Evolutionary conservation across 305 asterid species (phyloP).

Genomic region (Stenogyne calaminthoides): DNA sequence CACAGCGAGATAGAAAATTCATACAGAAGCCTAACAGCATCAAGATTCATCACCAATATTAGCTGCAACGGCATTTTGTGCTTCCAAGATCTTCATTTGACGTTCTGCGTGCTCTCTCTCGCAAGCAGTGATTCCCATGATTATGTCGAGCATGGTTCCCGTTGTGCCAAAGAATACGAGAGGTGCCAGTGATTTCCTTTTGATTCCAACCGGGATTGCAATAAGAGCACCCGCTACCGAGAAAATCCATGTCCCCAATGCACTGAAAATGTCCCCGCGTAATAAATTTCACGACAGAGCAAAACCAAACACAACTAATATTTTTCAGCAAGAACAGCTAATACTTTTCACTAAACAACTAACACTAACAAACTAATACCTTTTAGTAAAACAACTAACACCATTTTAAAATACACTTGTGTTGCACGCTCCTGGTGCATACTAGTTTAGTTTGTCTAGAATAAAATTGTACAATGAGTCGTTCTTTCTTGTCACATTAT

Average conservation of each 20-base stretch:
- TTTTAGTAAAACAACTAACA: too few species aligned
- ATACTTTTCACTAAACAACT: too few species aligned
- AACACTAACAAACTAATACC: too few species aligned
- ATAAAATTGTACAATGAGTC: neutral
- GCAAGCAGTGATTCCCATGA: slow-evolving; percentile 85
- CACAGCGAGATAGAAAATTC: neutral
- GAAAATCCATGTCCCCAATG: slow-evolving; percentile 92
- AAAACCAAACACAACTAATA: neutral
- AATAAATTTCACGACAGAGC: neutral
- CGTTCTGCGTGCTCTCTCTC: slow-evolving; percentile 92
- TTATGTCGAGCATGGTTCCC: slow-evolving; percentile 90
- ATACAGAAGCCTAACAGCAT: neutral
- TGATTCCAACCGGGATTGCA: slow-evolving; percentile 87
- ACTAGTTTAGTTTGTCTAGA: neutral
- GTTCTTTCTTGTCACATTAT: neutral
- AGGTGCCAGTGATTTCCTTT: slow-evolving; percentile 79
- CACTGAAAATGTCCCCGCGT: slow-evolving; percentile 46
- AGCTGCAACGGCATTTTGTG: slow-evolving; percentile 44
- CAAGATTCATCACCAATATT: slow-evolving; percentile 39
- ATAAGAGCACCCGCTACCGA: slow-evolving; percentile 84
- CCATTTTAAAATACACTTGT: too few species aligned
- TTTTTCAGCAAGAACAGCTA: too few species aligned
- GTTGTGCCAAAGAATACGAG: slow-evolving; percentile 92
- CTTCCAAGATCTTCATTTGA: slow-evolving; percentile 73
- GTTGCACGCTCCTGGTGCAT: too few species aligned